Conservation (phyloP, 1,284 basidiomycete species). For the Tylopilus sp. region DNA sequence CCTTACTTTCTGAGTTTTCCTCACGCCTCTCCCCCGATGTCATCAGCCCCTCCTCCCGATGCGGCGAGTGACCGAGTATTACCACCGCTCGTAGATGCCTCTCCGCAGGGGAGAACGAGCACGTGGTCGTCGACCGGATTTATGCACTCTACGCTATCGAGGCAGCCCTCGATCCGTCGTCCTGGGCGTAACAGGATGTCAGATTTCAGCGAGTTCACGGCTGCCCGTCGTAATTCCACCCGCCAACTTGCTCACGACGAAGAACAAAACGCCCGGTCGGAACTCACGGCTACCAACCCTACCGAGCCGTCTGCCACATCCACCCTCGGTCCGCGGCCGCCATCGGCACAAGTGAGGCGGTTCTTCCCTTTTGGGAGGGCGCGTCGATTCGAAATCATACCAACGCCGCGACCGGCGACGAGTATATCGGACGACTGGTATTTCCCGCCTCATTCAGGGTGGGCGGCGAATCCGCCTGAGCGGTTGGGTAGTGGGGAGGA, state of each 20-base stretch:
- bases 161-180: constrained; percentile 46
- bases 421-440: constrained; percentile 32
- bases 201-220: constrained; percentile 67
- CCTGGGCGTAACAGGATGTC: constrained; percentile 48
- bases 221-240: constrained; percentile 46
- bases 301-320: constrained; percentile 10
- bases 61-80: constrained; percentile 21
- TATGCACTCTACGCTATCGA: constrained; percentile 32
- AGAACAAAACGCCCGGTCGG: constrained; percentile 17
- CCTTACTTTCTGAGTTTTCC: constrained; percentile 24
- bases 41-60: constrained; percentile 23
- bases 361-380: constrained; percentile 33
- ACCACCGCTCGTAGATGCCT: constrained; percentile 29
- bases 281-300: constrained; percentile 1
- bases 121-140: constrained; percentile 28
- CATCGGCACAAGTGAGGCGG: constrained; percentile 28
- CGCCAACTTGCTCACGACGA: constrained; percentile 27
- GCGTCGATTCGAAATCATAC: constrained; percentile 31
- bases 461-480: constrained; percentile 19
- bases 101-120: constrained; percentile 20
- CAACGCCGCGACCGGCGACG: constrained; percentile 29
- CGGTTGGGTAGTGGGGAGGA: constrained; percentile 23
- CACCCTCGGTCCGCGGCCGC: constrained; percentile 15
- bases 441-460: constrained; percentile 29
- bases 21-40: constrained; percentile 22